Conservation (phyloP, 306 rosid species). For the Quercus cerris region DNA sequence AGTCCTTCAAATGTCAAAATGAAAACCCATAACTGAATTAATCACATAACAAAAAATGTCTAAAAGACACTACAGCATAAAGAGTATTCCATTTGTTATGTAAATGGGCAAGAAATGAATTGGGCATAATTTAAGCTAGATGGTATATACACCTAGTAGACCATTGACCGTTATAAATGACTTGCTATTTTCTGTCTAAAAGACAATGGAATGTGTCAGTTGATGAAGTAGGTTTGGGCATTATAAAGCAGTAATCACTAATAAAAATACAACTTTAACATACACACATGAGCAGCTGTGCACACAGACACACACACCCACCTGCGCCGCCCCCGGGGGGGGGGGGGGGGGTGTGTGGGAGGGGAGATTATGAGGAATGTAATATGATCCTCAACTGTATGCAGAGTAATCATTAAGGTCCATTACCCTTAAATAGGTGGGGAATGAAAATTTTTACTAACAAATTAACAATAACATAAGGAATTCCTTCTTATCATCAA, state of each 20-base stretch:
- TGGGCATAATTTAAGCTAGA: background rate
- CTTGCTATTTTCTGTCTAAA: background rate
- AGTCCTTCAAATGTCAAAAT: conserved; percentile 59
- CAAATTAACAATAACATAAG: background rate
- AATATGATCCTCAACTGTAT: background rate
- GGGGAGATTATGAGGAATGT: background rate
- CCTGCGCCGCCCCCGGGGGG: too few relatives aligned
- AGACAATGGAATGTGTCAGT: background rate
- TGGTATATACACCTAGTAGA: background rate
- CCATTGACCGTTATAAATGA: background rate
- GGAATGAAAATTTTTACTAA: background rate
- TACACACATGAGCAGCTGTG: background rate
- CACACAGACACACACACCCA: background rate
- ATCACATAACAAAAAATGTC: conserved; percentile 1
- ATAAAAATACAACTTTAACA: background rate
- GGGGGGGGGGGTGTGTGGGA: background rate
- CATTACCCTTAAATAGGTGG: background rate
- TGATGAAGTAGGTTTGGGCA: background rate
- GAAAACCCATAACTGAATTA: conserved; percentile 8
- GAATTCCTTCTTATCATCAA: background rate
- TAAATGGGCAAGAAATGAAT: background rate
- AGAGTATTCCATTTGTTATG: background rate
- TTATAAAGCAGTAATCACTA: background rate
- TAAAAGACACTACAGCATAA: background rate
- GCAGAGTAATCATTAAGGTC: background rate